Conservation (phyloP, 805 yeast genomes). For the Torulaspora quercuum region DNA sequence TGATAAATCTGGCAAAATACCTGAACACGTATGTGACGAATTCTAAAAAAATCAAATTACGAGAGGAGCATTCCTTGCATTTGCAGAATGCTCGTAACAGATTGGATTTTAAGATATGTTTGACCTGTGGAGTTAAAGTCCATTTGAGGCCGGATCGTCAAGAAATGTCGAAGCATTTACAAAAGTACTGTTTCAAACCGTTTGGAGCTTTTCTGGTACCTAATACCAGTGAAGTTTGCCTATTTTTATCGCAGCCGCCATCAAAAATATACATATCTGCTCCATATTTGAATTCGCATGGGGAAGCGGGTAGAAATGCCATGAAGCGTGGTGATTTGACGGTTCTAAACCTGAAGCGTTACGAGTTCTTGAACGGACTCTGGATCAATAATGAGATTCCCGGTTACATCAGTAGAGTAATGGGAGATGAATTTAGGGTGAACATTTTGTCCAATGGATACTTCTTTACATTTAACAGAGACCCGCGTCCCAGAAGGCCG, state of each 20-base stretch:
- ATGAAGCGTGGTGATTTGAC: slow-evolving; percentile 55
- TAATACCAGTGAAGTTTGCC: slow-evolving; percentile 34
- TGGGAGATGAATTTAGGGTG: slow-evolving; percentile 37
- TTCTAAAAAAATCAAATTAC: slow-evolving; percentile 28
- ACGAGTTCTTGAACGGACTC: slow-evolving; percentile 50
- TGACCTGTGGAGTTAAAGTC: slow-evolving; percentile 45
- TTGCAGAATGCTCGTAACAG: slow-evolving; percentile 34
- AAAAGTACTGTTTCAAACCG: slow-evolving; percentile 32
- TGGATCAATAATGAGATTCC: slow-evolving; percentile 62
- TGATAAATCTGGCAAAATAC: slow-evolving; percentile 51
- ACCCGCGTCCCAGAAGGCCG: slow-evolving; percentile 25
- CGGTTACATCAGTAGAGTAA: slow-evolving; percentile 43
- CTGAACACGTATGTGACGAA: slow-evolving; percentile 40
- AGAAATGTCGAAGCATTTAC: slow-evolving; percentile 34
- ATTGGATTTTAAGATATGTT: slow-evolving; percentile 45
- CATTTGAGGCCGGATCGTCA: slow-evolving; percentile 33
- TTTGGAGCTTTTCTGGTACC: slow-evolving; percentile 40
- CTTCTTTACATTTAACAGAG: slow-evolving; percentile 29
- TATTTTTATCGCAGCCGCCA: slow-evolving; percentile 35
- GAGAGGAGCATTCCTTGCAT: slow-evolving; percentile 32
- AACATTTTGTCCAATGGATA: slow-evolving; percentile 29
- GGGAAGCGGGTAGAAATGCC: slow-evolving; percentile 62
- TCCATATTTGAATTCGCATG: slow-evolving; percentile 72
- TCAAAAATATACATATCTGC: slow-evolving; percentile 45
- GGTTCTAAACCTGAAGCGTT: slow-evolving; percentile 50